Conservation (phyloP, 1,284 basidiomycete species). For the Polyporus tsugae region DNA sequence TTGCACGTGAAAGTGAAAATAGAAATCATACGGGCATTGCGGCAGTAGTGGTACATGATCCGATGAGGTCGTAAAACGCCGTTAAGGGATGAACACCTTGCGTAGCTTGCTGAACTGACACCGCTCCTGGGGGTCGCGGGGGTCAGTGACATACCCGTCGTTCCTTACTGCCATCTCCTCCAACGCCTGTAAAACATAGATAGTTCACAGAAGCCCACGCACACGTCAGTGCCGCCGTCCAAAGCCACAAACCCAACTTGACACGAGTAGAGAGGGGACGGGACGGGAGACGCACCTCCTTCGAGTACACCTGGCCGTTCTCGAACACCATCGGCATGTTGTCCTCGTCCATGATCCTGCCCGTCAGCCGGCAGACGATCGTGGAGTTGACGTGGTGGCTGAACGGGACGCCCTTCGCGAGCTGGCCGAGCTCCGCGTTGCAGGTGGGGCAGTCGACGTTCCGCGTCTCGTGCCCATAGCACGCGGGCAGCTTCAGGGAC, state of each 20-base stretch:
- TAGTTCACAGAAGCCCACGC: not conserved
- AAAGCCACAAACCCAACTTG: not conserved
- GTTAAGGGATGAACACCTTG: conserved; percentile 88
- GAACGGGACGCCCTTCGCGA: conserved; percentile 89
- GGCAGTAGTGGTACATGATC: conserved; percentile 13
- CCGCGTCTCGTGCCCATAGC: conserved; percentile 65
- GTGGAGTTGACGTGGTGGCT: conserved; percentile 96
- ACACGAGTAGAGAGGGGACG: not conserved
- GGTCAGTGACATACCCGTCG: conserved; percentile 82
- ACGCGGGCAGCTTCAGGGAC: conserved; percentile 86
- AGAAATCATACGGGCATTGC: not conserved
- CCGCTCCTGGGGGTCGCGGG: conserved; percentile 67
- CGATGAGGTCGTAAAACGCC: not conserved
- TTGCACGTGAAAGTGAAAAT: not conserved
- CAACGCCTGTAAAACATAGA: conserved; percentile 63
- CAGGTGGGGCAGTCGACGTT: conserved; percentile 95
- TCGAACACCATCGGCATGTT: conserved; percentile 94
- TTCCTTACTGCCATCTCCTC: conserved; percentile 85
- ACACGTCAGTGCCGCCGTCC: not conserved
- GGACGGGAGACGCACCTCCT: conserved; percentile 86
- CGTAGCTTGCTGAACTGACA: conserved; percentile 75
- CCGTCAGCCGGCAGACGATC: conserved; percentile 90
- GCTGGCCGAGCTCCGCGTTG: conserved; percentile 75
- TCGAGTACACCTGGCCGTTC: conserved; percentile 92
- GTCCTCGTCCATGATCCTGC: conserved; percentile 94